These are phyloP conservation scores for Beauveria rudraprayagi DNA, from an alignment of 2,329 filamentous ascomycete genomes.

Conservation along the genomic window DNA sequence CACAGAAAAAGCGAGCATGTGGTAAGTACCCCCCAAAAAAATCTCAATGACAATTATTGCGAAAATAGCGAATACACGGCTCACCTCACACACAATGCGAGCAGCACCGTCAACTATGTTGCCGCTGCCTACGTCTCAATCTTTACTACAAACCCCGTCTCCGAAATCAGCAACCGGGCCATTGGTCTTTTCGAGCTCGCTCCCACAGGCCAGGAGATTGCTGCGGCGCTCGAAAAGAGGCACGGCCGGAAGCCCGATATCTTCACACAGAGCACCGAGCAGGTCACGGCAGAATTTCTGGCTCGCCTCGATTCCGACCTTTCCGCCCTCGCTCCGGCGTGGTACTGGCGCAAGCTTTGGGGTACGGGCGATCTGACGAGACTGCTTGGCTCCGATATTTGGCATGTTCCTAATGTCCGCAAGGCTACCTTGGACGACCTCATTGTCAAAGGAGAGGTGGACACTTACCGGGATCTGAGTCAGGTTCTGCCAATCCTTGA, in stretches of 20 bases:
- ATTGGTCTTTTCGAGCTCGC: background rate
- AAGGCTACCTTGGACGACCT: background rate
- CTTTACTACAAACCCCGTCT: background rate
- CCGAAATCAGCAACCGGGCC: background rate
- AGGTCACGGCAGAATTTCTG: background rate
- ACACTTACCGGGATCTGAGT: background rate
- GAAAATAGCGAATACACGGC: background rate
- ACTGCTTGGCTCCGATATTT: background rate
- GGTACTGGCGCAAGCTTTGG: slow-evolving; percentile 1
- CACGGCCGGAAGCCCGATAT: background rate
- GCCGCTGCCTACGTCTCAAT: background rate
- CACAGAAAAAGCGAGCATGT: no score
- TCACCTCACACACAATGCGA: background rate
- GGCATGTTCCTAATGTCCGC: background rate
- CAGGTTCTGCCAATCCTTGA: no score
- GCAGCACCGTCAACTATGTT: background rate
- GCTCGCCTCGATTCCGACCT: no score
- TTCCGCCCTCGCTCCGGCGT: background rate
- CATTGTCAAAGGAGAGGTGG: background rate
- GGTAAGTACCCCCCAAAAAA: no score
- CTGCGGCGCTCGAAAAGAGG: background rate
- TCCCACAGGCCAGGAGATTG: background rate
- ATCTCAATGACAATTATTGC: background rate
- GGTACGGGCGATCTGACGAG: background rate
- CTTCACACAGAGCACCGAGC: background rate